phyloP scores from a whole-genome alignment of 345 rosid genomes.

The Zanthoxylum bungeanum region DNA sequence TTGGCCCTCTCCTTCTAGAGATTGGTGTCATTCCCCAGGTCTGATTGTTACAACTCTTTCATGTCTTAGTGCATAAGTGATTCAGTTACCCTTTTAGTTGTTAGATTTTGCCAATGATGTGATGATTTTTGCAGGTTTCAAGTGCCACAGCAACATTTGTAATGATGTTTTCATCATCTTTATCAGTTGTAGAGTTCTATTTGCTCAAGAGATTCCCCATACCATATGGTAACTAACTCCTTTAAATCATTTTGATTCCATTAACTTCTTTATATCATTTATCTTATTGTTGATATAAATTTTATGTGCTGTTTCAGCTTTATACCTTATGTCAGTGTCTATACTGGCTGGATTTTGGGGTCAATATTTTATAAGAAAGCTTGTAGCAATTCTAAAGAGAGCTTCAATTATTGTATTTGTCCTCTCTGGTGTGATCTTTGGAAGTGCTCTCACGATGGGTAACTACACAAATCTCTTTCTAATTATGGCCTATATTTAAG shows the following conservation, averaged over 20 bases:
- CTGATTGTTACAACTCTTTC: background rate
- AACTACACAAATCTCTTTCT: slow-evolving; percentile 2
- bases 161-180: slow-evolving; percentile 95
- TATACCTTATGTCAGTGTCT: slow-evolving; percentile 63
- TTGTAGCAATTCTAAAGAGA: slow-evolving; percentile 47
- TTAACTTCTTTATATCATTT: no score
- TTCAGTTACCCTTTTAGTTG: no score
- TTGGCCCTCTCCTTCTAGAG: slow-evolving; percentile 93
- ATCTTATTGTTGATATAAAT: background rate
- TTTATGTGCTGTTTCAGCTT: slow-evolving; percentile 37
- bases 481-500: no score
- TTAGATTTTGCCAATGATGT: background rate
- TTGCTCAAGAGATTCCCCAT: slow-evolving; percentile 92
- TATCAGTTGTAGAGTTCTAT: slow-evolving; percentile 94
- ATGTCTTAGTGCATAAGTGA: background rate
- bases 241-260: background rate
- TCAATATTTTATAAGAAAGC: slow-evolving; percentile 67
- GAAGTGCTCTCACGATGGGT: slow-evolving; percentile 86
- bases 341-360: slow-evolving; percentile 90
- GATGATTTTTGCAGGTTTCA: slow-evolving; percentile 67
- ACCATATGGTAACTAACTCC: slow-evolving; percentile 54
- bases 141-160: slow-evolving; percentile 98
- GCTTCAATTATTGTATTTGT: slow-evolving; percentile 72
- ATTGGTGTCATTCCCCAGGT: slow-evolving; percentile 98
- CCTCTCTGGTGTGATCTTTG: slow-evolving; percentile 80